Evolutionary conservation across 2,329 filamentous ascomycete species (phyloP).

Genomic region (Calonectria hawksworthii): DNA sequence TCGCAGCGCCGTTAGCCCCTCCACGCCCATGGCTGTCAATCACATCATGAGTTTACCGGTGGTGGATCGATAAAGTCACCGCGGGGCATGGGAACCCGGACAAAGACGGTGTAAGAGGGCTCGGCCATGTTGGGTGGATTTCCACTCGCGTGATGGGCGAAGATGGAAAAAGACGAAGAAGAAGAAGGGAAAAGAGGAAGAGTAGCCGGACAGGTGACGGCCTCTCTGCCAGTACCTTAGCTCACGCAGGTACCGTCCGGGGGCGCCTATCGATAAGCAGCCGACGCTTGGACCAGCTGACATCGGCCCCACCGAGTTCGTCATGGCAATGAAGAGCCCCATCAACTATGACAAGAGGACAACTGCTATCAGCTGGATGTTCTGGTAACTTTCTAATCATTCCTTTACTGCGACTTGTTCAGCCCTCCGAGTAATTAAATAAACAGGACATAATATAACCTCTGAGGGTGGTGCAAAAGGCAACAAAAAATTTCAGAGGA

Average conservation of each 20-base stretch:
- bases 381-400: not conserved
- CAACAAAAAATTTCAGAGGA: not conserved
- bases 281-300: conserved; percentile 23
- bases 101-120: conserved; percentile 78
- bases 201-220: conserved; percentile 25
- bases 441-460: not conserved
- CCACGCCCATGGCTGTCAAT: conserved; percentile 25
- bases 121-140: conserved; percentile 59
- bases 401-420: not conserved
- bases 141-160: conserved; percentile 23
- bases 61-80: conserved; percentile 92
- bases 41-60: conserved; percentile 69
- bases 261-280: conserved; percentile 36
- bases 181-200: conserved; percentile 21
- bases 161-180: conserved; percentile 32
- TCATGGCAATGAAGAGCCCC: not conserved
- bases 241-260: conserved; percentile 20
- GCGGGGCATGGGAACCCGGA: conserved; percentile 90
- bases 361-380: not conserved
- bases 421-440: not conserved
- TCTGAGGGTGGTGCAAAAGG: not conserved
- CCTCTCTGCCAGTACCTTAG: conserved; percentile 27
- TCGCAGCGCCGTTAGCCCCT: conserved; percentile 41
- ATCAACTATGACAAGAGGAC: not conserved
- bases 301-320: conserved; percentile 15